A percentile compares a stretch with the other conserved stretches of the same genome.
Evolutionary conservation across 108 stramenopile genomes (phyloP).

Genomic region (Skeletonema marinoi): DNA sequence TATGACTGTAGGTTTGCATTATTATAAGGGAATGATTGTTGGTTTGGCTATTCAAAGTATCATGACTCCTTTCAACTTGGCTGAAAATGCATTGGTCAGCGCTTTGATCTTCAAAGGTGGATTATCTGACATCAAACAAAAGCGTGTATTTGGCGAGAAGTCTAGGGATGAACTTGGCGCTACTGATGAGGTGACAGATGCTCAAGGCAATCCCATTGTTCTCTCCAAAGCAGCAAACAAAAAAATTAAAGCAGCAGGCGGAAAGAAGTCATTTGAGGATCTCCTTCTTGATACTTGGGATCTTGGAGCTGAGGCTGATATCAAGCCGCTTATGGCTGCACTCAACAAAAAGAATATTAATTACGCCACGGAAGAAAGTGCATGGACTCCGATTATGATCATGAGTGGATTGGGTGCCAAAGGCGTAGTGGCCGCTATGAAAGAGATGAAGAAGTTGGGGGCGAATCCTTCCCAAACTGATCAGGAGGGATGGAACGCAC

Average conservation of each 20-base stretch:
- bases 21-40: conserved; percentile 88
- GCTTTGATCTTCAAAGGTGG: conserved; percentile 63
- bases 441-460: conserved; percentile 64
- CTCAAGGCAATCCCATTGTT: conserved; percentile 60
- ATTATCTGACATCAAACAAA: conserved; percentile 42
- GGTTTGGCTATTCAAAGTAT: conserved; percentile 87
- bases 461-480: conserved; percentile 76
- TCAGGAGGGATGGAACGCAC: conserved; percentile 85
- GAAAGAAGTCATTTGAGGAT: conserved; percentile 63
- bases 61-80: conserved; percentile 82
- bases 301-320: conserved; percentile 76
- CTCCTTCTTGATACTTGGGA: conserved; percentile 90
- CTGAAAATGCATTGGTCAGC: conserved; percentile 72
- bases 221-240: conserved; percentile 18
- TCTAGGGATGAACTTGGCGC: conserved; percentile 57
- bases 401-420: conserved; percentile 70
- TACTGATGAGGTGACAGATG: conserved; percentile 72
- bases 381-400: conserved; percentile 90
- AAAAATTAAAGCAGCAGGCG: not conserved
- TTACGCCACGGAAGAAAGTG: conserved; percentile 69
- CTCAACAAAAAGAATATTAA: conserved; percentile 80
- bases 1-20: conserved; percentile 85
- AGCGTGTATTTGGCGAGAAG: conserved; percentile 82
- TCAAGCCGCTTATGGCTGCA: conserved; percentile 58
- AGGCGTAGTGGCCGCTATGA: conserved; percentile 57